phyloP scores from a whole-genome alignment of 192 early-diverging fungal species.

The Spizellomyces punctatus region DNA sequence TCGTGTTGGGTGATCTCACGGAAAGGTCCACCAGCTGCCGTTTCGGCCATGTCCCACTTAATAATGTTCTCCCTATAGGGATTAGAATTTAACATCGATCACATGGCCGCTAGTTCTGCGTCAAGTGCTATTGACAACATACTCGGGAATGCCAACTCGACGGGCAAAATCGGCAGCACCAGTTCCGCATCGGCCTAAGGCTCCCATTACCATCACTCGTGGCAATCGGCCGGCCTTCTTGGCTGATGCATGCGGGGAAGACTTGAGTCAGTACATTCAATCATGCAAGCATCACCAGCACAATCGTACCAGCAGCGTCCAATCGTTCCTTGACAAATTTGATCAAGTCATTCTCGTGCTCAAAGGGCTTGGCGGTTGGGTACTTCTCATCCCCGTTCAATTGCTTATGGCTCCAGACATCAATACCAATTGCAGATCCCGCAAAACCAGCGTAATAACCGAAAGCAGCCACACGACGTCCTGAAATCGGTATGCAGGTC shows the following conservation, averaged over 20 bases:
- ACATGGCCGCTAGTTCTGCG: too few relatives aligned
- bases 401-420: conserved; percentile 73
- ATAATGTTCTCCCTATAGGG: conserved; percentile 68
- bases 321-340: conserved; percentile 67
- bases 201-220: conserved; percentile 96
- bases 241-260: conserved; percentile 10
- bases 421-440: conserved; percentile 87
- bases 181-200: conserved; percentile 90
- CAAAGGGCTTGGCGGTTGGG: conserved; percentile 79
- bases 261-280: too few relatives aligned
- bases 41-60: conserved; percentile 96
- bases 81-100: too few relatives aligned
- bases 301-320: conserved; percentile 54
- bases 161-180: conserved; percentile 85
- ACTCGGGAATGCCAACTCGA: conserved; percentile 79
- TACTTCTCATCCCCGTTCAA: conserved; percentile 51
- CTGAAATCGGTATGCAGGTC: conserved; percentile 27
- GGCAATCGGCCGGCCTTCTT: conserved; percentile 68
- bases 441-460: conserved; percentile 98
- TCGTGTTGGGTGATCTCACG: conserved; percentile 82
- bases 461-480: conserved; percentile 93
- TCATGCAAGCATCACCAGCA: background rate
- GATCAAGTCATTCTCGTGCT: conserved; percentile 81
- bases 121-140: background rate
- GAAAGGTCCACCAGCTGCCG: conserved; percentile 91